Evolutionary conservation across 176 grass and related monocot genomes (phyloP).

Genomic region (Rhynchospora breviuscula): DNA sequence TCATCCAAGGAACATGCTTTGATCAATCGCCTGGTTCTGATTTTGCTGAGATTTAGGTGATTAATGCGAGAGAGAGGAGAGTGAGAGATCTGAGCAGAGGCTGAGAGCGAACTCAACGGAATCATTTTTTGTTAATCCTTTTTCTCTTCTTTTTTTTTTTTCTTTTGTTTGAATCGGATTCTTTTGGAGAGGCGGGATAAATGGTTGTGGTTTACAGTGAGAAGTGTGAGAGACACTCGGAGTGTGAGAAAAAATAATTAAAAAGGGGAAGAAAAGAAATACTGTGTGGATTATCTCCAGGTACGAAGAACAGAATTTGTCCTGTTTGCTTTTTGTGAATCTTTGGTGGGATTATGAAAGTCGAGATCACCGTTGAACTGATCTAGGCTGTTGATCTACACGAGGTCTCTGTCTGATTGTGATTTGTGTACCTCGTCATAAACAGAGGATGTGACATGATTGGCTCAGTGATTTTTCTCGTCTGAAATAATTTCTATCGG

Average conservation of each 20-base stretch:
- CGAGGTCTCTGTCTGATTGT: too few relatives aligned
- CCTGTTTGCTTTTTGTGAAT: neutral
- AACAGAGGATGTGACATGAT: too few relatives aligned
- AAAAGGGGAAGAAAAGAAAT: neutral
- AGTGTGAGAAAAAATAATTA: neutral
- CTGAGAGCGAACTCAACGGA: neutral
- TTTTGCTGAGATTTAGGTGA: neutral
- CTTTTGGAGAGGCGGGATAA: neutral
- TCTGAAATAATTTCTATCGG: too few relatives aligned
- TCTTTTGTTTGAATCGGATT: neutral
- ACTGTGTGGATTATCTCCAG: neutral
- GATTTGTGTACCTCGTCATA: too few relatives aligned
- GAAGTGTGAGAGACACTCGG: neutral
- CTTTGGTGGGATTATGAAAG: neutral
- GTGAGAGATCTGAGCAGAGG: neutral
- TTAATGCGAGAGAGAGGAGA: neutral
- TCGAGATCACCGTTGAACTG: neutral
- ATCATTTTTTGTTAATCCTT: neutral
- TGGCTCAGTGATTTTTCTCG: too few relatives aligned
- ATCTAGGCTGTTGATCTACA: too few relatives aligned
- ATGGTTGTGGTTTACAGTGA: neutral
- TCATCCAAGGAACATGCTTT: conserved; percentile 7
- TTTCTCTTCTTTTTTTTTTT: neutral
- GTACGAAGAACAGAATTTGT: neutral
- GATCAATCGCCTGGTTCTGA: neutral